Percentiles rank a stretch among this genome's conserved stretches.
These are phyloP conservation scores for Paraurostyla sp. DNA, from an alignment of 73 alveolate species.

Conservation along the genomic window DNA sequence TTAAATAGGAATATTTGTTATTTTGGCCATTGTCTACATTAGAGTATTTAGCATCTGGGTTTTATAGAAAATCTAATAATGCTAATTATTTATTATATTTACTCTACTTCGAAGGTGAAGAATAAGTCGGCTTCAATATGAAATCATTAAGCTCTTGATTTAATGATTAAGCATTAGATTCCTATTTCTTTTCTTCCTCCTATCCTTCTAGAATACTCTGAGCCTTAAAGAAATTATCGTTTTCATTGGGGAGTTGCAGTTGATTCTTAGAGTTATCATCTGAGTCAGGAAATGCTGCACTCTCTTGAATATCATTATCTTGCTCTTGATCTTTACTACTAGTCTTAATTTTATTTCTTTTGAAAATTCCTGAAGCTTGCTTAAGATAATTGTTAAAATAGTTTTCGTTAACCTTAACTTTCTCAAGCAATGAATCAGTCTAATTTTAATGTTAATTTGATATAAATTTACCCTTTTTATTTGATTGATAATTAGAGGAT, in stretches of 20 bases:
- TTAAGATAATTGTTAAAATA: neutral
- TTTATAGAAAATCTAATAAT: neutral
- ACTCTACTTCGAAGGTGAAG: neutral
- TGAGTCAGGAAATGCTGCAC: too few species aligned
- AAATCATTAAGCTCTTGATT: neutral
- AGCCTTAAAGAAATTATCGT: too few species aligned
- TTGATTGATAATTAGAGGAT: slow-evolving; percentile 15
- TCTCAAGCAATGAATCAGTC: neutral
- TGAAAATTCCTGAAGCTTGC: slow-evolving; percentile 3
- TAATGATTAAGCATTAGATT: neutral
- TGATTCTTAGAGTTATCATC: too few species aligned
- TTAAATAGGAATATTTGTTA: neutral
- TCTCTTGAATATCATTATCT: too few species aligned
- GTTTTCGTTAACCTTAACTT: neutral
- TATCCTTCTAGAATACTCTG: too few species aligned
- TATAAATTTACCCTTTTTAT: neutral
- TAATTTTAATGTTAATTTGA: neutral
- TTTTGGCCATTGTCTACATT: neutral
- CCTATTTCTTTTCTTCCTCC: neutral
- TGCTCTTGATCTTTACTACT: too few species aligned
- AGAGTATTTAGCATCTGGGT: slow-evolving; percentile 25
- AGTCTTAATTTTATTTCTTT: neutral
- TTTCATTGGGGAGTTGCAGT: too few species aligned
- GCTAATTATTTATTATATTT: neutral
- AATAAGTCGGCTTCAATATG: slow-evolving; percentile 20